phyloP scores from a whole-genome alignment of 805 yeast species.

The Hermanozyma aechmeae region DNA sequence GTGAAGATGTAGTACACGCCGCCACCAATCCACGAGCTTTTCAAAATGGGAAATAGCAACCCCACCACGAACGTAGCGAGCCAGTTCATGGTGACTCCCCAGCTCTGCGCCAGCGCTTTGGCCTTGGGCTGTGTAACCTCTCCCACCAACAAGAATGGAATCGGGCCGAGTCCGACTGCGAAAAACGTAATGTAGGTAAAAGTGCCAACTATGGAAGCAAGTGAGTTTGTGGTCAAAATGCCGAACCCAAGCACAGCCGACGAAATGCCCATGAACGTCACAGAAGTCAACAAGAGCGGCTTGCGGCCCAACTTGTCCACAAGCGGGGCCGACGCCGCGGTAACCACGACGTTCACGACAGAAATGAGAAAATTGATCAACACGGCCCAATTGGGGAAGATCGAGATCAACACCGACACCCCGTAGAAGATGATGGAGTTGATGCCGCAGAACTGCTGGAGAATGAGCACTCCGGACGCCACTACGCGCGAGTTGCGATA shows the following conservation, averaged over 20 bases:
- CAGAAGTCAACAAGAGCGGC: constrained; percentile 59
- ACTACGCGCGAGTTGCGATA: constrained; percentile 53
- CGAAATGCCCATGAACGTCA: constrained; percentile 57
- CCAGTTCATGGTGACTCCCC: constrained; percentile 91
- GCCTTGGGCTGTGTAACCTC: constrained; percentile 82
- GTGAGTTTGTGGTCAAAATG: constrained; percentile 38
- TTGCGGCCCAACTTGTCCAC: constrained; percentile 74
- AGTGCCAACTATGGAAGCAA: constrained; percentile 52
- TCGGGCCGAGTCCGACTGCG: constrained; percentile 92
- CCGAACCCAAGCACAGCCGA: constrained; percentile 61
- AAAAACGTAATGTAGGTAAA: constrained; percentile 72
- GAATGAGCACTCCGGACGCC: constrained; percentile 63
- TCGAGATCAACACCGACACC: constrained; percentile 64
- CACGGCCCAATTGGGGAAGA: constrained; percentile 66
- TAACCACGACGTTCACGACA: constrained; percentile 61
- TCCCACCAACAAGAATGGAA: constrained; percentile 81
- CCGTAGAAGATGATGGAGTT: constrained; percentile 92
- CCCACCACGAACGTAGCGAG: constrained; percentile 79
- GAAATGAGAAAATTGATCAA: constrained; percentile 71
- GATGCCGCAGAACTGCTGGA: constrained; percentile 91
- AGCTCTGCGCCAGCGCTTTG: constrained; percentile 81
- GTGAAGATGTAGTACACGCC: constrained; percentile 71
- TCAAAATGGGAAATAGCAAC: constrained; percentile 66
- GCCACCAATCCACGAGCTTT: constrained; percentile 56
- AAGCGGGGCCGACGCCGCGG: constrained; percentile 62